These are phyloP conservation scores for Globisporangium splendens DNA, from an alignment of 352 stramenopile species.

Conservation along the genomic window DNA sequence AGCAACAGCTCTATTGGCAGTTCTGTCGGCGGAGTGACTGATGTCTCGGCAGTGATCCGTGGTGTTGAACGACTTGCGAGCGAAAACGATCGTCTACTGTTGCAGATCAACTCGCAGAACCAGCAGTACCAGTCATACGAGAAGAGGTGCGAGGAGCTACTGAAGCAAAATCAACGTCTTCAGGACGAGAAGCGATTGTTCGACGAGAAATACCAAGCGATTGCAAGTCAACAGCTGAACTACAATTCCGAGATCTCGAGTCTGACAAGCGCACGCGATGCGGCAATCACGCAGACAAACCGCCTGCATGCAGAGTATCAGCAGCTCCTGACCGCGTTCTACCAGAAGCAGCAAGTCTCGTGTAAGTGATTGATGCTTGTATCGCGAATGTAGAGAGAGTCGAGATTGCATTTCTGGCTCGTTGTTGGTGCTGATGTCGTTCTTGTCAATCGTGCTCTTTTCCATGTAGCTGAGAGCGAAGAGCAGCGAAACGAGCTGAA, in stretches of 20 bases:
- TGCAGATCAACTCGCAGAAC: slow-evolving; percentile 77
- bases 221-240: slow-evolving; percentile 50
- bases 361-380: slow-evolving; percentile 20
- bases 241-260: slow-evolving; percentile 48
- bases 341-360: slow-evolving; percentile 65
- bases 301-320: slow-evolving; percentile 74
- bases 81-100: slow-evolving; percentile 72
- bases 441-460: not conserved
- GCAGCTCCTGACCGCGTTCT: slow-evolving; percentile 64
- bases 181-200: slow-evolving; percentile 60
- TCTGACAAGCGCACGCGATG: slow-evolving; percentile 56
- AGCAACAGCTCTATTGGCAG: slow-evolving; percentile 2
- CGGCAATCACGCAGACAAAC: slow-evolving; percentile 69
- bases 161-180: slow-evolving; percentile 55
- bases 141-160: slow-evolving; percentile 61
- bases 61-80: slow-evolving; percentile 66
- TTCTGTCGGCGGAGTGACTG: slow-evolving; percentile 30
- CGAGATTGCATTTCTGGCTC: no score
- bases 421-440: no score
- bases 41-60: slow-evolving; percentile 59
- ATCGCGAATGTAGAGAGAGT: not conserved
- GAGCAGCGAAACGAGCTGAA: slow-evolving; percentile 52
- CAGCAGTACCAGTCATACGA: slow-evolving; percentile 72
- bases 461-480: slow-evolving; percentile 33
- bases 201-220: slow-evolving; percentile 62